Percentiles rank a stretch among this genome's conserved stretches.
phyloP scores from a whole-genome alignment of 2,329 filamentous ascomycete genomes.

The Aspergillus sp. region DNA sequence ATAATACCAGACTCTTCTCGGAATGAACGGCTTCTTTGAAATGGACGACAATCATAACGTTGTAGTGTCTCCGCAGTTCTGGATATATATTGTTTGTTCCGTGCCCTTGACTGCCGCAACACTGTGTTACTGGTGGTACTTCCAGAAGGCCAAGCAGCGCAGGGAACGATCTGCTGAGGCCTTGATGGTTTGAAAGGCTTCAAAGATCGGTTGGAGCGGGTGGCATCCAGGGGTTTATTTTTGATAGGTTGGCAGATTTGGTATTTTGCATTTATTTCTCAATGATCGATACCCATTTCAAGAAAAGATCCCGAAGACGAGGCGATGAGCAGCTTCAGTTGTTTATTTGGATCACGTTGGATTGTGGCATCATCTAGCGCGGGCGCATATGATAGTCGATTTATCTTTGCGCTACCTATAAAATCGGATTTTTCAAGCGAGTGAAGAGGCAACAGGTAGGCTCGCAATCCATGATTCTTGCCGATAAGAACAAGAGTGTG shows the following conservation, averaged over 20 bases:
- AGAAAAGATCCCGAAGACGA: slow-evolving; percentile 1
- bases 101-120: slow-evolving; percentile 32
- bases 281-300: background rate
- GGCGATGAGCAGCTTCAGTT: slow-evolving; percentile 1
- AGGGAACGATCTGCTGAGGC: background rate
- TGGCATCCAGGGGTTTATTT: background rate
- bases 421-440: background rate
- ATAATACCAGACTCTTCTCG: slow-evolving; percentile 37
- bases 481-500: slow-evolving; percentile 1
- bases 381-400: slow-evolving; percentile 1
- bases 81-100: slow-evolving; percentile 39
- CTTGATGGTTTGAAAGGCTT: background rate
- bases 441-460: slow-evolving; percentile 1
- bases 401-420: background rate
- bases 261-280: background rate
- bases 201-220: background rate
- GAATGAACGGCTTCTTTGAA: slow-evolving; percentile 43
- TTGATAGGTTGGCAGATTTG: background rate
- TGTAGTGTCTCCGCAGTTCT: slow-evolving; percentile 37
- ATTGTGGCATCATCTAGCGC: slow-evolving; percentile 4
- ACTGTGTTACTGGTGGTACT: slow-evolving; percentile 25
- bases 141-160: slow-evolving; percentile 6
- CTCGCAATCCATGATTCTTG: slow-evolving; percentile 1
- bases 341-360: background rate
- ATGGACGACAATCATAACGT: slow-evolving; percentile 31